Evolutionary conservation across 306 rosid species (phyloP).

Genomic region (Glycine tomentella): DNA sequence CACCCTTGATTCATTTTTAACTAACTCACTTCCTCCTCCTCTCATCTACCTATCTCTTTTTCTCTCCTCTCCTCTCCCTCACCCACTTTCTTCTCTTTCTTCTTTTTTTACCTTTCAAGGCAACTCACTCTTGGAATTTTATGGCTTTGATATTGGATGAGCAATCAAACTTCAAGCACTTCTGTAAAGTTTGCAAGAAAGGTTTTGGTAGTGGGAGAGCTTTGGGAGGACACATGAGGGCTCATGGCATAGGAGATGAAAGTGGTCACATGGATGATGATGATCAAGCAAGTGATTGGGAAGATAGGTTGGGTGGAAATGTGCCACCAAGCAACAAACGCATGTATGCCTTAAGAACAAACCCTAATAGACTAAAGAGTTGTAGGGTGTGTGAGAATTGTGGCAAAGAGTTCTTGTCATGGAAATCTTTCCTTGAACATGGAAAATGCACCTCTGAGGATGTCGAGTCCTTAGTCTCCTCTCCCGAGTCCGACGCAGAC

Average conservation of each 20-base stretch:
- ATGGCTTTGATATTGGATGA: constrained; percentile 80
- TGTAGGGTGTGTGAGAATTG: constrained; percentile 85
- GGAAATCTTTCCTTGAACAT: constrained; percentile 92
- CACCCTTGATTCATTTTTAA: constrained; percentile 38
- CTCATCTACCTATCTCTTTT: background rate
- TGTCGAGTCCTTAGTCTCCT: constrained; percentile 64
- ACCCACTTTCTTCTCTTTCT: background rate
- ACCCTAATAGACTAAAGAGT: constrained; percentile 81
- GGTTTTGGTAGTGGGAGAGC: constrained; percentile 96
- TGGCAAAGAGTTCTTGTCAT: constrained; percentile 80
- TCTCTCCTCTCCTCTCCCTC: background rate
- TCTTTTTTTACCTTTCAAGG: background rate
- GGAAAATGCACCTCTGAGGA: constrained; percentile 80
- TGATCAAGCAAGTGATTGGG: constrained; percentile 79
- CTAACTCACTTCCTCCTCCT: constrained; percentile 32
- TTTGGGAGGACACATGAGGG: constrained; percentile 97
- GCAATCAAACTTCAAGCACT: constrained; percentile 76
- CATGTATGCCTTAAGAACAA: constrained; percentile 85
- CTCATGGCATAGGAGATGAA: constrained; percentile 88
- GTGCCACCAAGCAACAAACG: constrained; percentile 67
- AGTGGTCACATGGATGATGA: constrained; percentile 65
- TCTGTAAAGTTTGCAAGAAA: constrained; percentile 91
- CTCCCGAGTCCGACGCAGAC: constrained; percentile 63
- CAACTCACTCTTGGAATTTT: background rate
- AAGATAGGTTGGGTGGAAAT: constrained; percentile 58